Evolutionary conservation across 2,329 filamentous ascomycete species (phyloP).

Genomic region (Septoria petroselini): DNA sequence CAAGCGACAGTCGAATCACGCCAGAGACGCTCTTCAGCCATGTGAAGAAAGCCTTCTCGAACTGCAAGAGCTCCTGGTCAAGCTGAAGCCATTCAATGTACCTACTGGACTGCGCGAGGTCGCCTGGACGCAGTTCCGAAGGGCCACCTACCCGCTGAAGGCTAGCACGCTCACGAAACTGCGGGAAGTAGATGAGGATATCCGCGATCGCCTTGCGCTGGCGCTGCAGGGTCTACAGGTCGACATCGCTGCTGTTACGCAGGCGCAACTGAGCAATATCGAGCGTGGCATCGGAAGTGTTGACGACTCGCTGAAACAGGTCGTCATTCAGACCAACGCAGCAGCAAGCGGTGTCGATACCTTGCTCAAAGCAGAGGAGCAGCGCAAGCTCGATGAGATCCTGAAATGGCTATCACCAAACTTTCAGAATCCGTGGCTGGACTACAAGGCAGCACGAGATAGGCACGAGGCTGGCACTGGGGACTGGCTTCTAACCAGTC

Average conservation of each 20-base stretch:
- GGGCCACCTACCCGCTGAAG: background rate
- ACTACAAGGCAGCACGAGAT: constrained; percentile 23
- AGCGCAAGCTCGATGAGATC: constrained; percentile 1
- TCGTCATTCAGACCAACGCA: background rate
- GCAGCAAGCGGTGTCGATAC: background rate
- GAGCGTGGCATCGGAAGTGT: background rate
- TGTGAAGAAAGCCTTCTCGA: background rate
- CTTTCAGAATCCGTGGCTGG: constrained; percentile 18
- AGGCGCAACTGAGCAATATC: background rate
- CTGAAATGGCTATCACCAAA: constrained; percentile 23
- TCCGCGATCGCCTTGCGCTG: background rate
- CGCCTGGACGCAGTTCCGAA: background rate
- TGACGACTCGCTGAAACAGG: background rate
- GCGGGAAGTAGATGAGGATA: background rate
- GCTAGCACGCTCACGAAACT: background rate
- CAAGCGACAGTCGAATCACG: background rate
- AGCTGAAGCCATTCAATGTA: background rate
- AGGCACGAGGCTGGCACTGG: constrained; percentile 25
- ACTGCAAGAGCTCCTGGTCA: background rate
- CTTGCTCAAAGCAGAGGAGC: background rate
- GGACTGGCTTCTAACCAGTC: constrained; percentile 23
- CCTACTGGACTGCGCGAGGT: background rate
- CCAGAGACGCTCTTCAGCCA: background rate
- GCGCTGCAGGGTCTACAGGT: background rate
- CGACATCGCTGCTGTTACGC: background rate